Evolutionary conservation across 176 grass and related monocot species (phyloP), one percentile per base, ranked within the genome.

Genomic region (Aechmea fasciata): DNA sequence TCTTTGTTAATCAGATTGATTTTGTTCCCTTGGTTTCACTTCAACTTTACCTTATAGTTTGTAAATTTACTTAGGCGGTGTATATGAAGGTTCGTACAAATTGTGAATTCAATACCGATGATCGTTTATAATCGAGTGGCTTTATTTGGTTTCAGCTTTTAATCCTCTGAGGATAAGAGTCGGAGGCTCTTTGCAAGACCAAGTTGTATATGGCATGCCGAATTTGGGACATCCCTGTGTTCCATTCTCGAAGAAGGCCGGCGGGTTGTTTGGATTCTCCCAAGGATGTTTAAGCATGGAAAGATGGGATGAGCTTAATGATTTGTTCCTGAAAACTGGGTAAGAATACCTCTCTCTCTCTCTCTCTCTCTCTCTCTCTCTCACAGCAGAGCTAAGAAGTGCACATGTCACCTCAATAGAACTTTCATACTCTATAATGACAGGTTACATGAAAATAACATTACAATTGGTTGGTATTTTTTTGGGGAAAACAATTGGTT

Each of bases 171-270:
- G 94, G 54, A 83, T 99, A 73, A 88, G 94, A 85, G 77, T 99
- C 1, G 94, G 94, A 51, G 94, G 94, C 66, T 99, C 94, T 68
- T 93, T 99, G 69, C 87, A 99, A 79, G 94, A 99, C 79, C 94
- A 90, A 87, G 87, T 99, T 15, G 51, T 90, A 51, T 99, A 99
- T 85, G 89, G 73, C 47, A 77, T 76, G 48, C 71, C 87, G 47
- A 93, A 84, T 85, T 79, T 85, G 65, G 84, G 79, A 70, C 50
- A 73, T 65, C 71, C 78, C 84, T 99, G 94, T 25, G 63, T 63
- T 26, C 77, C 80, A 64, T 93, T 99, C 67, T 77, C 74, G 72
- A 97, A 82, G 76, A 74, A 71, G 57, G 75, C 84, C 55, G 51
- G 84, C 55, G 89, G 86, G 15, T 71, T 99, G 25, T 99, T 99